Conservation (phyloP, 177 flowering plant species). For the Vitis hybrid region DNA sequence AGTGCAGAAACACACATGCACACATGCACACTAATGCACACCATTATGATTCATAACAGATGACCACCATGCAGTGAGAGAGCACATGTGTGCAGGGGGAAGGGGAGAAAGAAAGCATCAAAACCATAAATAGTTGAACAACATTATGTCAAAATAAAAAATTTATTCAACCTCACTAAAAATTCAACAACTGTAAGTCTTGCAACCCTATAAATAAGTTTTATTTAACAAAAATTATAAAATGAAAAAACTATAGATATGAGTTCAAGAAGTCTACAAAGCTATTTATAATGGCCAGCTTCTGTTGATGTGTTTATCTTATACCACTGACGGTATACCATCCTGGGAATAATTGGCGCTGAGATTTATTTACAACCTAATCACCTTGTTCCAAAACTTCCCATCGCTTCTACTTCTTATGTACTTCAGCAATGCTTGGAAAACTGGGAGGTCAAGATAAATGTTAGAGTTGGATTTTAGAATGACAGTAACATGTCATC, state of each 20-base stretch:
- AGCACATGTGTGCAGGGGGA: no score
- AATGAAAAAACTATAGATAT: slow-evolving; percentile 14
- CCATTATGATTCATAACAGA: no score
- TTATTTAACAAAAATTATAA: slow-evolving; percentile 16
- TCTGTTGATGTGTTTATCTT: slow-evolving; percentile 12
- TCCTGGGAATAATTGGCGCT: slow-evolving; percentile 15
- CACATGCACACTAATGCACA: no score
- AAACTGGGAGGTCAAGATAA: slow-evolving; percentile 17
- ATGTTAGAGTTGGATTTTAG: slow-evolving; percentile 17
- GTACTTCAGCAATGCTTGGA: slow-evolving; percentile 9
- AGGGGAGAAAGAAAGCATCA: no score
- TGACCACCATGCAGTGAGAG: no score
- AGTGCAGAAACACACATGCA: no score
- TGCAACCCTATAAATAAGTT: slow-evolving; percentile 1
- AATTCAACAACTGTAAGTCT: neutral
- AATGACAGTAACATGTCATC: slow-evolving; percentile 7
- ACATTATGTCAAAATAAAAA: neutral
- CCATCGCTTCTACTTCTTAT: slow-evolving; percentile 7
- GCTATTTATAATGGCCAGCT: slow-evolving; percentile 11
- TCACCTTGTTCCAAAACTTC: slow-evolving; percentile 23
- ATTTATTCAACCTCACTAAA: neutral
- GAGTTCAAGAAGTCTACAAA: slow-evolving; percentile 8
- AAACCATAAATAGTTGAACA: neutral
- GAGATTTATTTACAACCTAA: slow-evolving; percentile 27
- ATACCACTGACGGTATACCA: slow-evolving; percentile 9